These are phyloP conservation scores for Zopfia rhizophila DNA, from an alignment of 2,329 filamentous ascomycete species.

Conservation along the genomic window DNA sequence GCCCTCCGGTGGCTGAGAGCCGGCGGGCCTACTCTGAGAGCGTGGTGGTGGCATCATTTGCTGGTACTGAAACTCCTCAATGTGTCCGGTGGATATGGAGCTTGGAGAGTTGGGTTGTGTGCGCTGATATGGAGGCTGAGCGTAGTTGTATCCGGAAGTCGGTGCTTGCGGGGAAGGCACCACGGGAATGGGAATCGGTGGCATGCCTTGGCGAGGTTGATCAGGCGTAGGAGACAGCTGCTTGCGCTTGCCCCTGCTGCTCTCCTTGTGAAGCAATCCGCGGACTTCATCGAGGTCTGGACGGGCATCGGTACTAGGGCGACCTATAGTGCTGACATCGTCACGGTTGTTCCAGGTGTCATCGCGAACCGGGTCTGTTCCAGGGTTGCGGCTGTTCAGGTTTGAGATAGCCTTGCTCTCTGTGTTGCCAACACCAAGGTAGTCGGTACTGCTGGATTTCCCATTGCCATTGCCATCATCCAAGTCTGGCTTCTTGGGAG, in stretches of 20 bases:
- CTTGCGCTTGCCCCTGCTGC: slow-evolving; percentile 56
- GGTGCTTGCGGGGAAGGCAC: slow-evolving; percentile 26
- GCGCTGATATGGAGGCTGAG: slow-evolving; percentile 27
- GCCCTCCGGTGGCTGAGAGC: slow-evolving; percentile 8
- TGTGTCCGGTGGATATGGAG: slow-evolving; percentile 43
- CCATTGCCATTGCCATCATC: slow-evolving; percentile 34
- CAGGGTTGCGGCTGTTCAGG: slow-evolving; percentile 57
- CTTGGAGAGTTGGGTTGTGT: slow-evolving; percentile 41
- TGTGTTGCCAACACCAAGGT: slow-evolving; percentile 35
- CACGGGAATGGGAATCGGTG: slow-evolving; percentile 42
- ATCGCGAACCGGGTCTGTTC: slow-evolving; percentile 56
- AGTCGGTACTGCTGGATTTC: slow-evolving; percentile 46
- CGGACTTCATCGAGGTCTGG: slow-evolving; percentile 60
- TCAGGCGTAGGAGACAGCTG: slow-evolving; percentile 14
- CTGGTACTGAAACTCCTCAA: slow-evolving; percentile 47
- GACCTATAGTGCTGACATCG: slow-evolving; percentile 49
- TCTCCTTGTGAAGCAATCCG: slow-evolving; percentile 56
- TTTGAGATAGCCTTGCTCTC: slow-evolving; percentile 56
- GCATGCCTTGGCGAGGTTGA: slow-evolving; percentile 27
- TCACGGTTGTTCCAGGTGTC: slow-evolving; percentile 57
- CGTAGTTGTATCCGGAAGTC: slow-evolving; percentile 29
- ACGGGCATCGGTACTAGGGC: slow-evolving; percentile 54
- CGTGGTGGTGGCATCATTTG: slow-evolving; percentile 43
- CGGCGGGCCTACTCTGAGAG: slow-evolving; percentile 25
- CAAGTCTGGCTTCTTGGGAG: slow-evolving; percentile 51